Conservation (phyloP, 495 filamentous ascomycete genomes). For the Choiromyces venosus region DNA sequence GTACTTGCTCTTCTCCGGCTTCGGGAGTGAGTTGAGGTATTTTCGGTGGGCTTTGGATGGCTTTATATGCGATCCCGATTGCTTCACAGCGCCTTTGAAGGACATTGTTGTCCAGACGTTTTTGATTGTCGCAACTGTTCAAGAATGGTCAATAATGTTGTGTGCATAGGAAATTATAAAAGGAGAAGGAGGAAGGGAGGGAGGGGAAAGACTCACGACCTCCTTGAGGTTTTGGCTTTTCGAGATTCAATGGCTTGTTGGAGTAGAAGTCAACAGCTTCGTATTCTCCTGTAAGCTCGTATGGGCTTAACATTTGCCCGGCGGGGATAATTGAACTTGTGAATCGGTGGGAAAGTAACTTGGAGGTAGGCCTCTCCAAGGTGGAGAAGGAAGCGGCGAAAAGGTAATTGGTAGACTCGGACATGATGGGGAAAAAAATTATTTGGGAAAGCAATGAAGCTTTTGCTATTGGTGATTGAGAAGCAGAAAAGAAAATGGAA, state of each 20-base stretch:
- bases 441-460: too few relatives aligned
- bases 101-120: not conserved
- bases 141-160: not conserved
- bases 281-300: not conserved
- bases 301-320: not conserved
- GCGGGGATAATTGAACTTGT: not conserved
- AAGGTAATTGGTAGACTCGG: not conserved
- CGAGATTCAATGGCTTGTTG: not conserved
- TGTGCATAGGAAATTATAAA: too few relatives aligned
- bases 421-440: not conserved
- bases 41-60: accelerated
- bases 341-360: not conserved
- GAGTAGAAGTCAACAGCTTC: not conserved
- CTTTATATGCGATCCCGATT: accelerated
- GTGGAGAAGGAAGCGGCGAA: not conserved
- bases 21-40: accelerated
- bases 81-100: not conserved
- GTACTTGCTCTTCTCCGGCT: not conserved
- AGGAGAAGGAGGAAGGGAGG: too few relatives aligned
- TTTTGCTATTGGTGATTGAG: too few relatives aligned
- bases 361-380: not conserved
- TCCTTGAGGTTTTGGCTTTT: accelerated
- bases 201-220: not conserved
- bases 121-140: not conserved
- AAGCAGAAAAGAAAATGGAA: too few relatives aligned